A percentile compares a stretch with the other conserved stretches of the same genome.
Conservation (phyloP, 1,139 yeast genomes). For the Candida frijolesensis region DNA sequence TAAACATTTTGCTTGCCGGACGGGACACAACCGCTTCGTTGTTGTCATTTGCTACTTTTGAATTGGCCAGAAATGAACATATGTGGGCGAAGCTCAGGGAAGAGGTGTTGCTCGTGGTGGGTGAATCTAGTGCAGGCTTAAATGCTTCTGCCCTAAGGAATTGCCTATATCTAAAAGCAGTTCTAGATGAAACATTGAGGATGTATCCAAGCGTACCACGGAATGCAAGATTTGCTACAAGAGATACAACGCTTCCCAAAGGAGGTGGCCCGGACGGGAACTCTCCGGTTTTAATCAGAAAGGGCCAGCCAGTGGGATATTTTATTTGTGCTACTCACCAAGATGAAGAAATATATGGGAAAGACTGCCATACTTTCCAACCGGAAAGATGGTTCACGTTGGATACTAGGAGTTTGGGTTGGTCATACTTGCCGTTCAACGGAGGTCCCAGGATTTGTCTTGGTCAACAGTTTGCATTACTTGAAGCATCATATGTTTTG, state of each 20-base stretch:
- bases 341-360: conserved; percentile 40
- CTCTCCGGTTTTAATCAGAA: conserved; percentile 43
- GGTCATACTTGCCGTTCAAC: conserved; percentile 46
- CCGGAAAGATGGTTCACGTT: conserved; percentile 52
- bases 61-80: conserved; percentile 42
- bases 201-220: conserved; percentile 55
- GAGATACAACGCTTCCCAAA: conserved; percentile 49
- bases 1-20: conserved; percentile 47
- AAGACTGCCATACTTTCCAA: conserved; percentile 41
- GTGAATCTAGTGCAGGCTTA: conserved; percentile 18
- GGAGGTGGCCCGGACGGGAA: conserved; percentile 54
- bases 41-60: conserved; percentile 40
- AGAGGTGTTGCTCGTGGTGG: conserved; percentile 34
- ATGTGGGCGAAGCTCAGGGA: conserved; percentile 34
- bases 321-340: conserved; percentile 45
- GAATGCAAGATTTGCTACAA: conserved; percentile 45
- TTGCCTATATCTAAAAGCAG: conserved; percentile 47
- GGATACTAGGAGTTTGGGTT: conserved; percentile 28
- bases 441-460: conserved; percentile 46
- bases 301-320: conserved; percentile 42
- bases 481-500: conserved; percentile 38
- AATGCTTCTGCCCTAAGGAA: conserved; percentile 48
- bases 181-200: conserved; percentile 51
- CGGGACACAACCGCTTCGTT: conserved; percentile 50
- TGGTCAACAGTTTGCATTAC: conserved; percentile 48